These are phyloP conservation scores for Citrus trifoliata DNA, from an alignment of 345 rosid species.

Conservation along the genomic window DNA sequence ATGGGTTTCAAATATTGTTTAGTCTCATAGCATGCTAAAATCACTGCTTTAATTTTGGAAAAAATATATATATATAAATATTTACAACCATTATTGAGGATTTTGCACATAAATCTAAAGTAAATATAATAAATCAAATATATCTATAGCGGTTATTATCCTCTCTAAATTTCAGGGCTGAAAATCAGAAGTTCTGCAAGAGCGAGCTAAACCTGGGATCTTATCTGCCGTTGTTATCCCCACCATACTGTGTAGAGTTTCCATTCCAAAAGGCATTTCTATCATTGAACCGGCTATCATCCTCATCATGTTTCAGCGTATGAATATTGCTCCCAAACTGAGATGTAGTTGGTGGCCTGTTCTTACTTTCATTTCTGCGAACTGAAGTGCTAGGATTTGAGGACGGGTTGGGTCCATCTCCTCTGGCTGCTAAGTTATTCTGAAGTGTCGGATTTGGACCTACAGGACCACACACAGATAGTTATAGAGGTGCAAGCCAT, in stretches of 20 bases:
- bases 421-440: constrained; percentile 27
- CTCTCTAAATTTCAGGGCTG: neutral
- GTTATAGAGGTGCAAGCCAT: neutral
- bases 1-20: too few relatives aligned
- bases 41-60: too few relatives aligned
- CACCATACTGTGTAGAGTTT: constrained; percentile 82
- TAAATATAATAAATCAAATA: too few relatives aligned
- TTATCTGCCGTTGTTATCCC: constrained; percentile 41
- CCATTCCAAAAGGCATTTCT: constrained; percentile 89
- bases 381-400: constrained; percentile 24
- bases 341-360: constrained; percentile 46
- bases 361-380: constrained; percentile 33
- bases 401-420: constrained; percentile 19
- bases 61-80: too few relatives aligned
- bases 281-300: constrained; percentile 52
- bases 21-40: too few relatives aligned
- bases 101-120: neutral
- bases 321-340: constrained; percentile 69
- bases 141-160: neutral
- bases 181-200: neutral
- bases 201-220: neutral
- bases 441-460: constrained; percentile 48
- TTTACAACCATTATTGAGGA: neutral
- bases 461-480: constrained; percentile 13
- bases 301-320: constrained; percentile 67